These are phyloP conservation scores for Salix udensis DNA, from an alignment of 345 rosid species.

Conservation along the genomic window DNA sequence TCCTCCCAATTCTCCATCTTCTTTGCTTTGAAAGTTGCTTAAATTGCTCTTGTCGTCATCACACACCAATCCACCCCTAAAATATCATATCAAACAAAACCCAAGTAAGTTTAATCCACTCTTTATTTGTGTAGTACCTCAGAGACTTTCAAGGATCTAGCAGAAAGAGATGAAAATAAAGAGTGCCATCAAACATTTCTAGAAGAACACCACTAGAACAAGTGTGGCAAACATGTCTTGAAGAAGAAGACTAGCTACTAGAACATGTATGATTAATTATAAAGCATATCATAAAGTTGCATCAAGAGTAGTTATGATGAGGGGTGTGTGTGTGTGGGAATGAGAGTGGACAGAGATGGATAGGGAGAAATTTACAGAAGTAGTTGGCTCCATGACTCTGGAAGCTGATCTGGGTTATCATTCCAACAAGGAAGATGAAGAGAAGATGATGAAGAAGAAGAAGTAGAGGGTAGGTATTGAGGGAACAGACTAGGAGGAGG, in stretches of 20 bases:
- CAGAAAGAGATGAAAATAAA: background rate
- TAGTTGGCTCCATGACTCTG: conserved; percentile 87
- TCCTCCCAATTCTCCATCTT: conserved; percentile 67
- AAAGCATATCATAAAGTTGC: background rate
- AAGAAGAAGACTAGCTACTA: background rate
- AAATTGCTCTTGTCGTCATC: conserved; percentile 51
- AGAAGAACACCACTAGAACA: background rate
- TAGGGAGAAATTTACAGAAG: conserved; percentile 37
- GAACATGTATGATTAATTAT: background rate
- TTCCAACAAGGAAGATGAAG: conserved; percentile 51
- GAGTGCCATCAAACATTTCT: background rate
- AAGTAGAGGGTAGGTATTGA: conserved; percentile 24
- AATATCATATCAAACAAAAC: background rate
- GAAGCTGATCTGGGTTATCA: conserved; percentile 58
- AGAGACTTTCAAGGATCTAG: background rate
- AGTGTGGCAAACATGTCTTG: background rate
- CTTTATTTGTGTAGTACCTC: background rate
- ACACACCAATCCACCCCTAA: conserved; percentile 65
- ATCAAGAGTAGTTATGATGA: background rate
- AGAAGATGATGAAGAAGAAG: conserved; percentile 54
- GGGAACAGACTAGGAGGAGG: conserved; percentile 36
- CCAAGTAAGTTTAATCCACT: background rate
- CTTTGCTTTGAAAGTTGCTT: conserved; percentile 49
- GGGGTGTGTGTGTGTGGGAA: background rate
- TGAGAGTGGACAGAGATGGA: conserved; percentile 5